Base-by-base conservation (phyloP, 495 filamentous ascomycete genomes). In the Glonium stellatum region DNA sequence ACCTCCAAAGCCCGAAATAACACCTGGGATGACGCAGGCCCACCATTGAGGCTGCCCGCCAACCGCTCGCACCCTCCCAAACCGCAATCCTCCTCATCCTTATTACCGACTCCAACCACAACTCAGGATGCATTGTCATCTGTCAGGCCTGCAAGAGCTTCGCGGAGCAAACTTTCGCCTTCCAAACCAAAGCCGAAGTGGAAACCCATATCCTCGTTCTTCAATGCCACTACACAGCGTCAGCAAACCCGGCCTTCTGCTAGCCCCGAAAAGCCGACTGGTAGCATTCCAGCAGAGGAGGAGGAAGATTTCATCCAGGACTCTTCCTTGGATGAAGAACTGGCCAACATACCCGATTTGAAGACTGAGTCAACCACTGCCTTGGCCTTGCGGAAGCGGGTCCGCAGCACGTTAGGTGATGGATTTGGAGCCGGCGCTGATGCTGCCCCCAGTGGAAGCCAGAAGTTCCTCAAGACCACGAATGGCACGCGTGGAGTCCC, bases 281-380 rank as follows among this genome's bases (percentile, higher is more conserved):
- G 54, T 49, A 23, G 51, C 21, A 61, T 37, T 1, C 55, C 62
- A 22, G 47, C 64, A 8, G 64, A 70, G 12, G 61, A 69, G 18
- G 70, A 72, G n/a, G 70, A 72, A 13, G 77, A 80, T 64, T 49
- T 63, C 13, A 78, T 80, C 36, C 57, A 76, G 18, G 76, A 79
- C 36, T 74, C 74, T 15, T 75, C 70, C 11, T 41, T 58, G 13
- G 67, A 72, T 35, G 71, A 73, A 12, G 51, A 58, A 2, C 57
- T 59, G 15, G 19, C n/a, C 5, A 55, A 23, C 8, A 11, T 59
- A 11, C 36, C 36, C 13, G 23, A 66, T 22, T 34, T 58, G 11
- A 61, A 68, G 34, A 37, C 53, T 19, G 59, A 55, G 15, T 65
- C 63, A 1, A 42, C 42, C 44, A 64, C 58, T 21, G 58, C 65